Evolutionary conservation across 768 basidiomycete genomes (phyloP).

Genomic region (Pleurotus ostreatus): DNA sequence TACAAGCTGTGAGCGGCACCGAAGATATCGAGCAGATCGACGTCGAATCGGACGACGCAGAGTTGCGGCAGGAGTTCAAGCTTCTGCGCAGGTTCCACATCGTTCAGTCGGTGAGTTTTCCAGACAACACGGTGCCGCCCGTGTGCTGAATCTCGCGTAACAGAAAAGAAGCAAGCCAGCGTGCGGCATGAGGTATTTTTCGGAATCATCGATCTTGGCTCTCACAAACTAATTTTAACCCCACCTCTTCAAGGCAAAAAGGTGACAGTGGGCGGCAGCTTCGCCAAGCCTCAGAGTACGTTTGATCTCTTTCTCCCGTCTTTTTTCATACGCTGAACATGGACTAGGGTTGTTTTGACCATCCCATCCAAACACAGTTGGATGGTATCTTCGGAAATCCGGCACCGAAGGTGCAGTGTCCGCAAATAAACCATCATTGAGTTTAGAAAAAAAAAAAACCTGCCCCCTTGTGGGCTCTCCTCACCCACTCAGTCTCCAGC

Average conservation of each 20-base stretch:
- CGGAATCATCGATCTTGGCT: too few relatives aligned
- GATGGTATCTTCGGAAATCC: slow-evolving; percentile 6
- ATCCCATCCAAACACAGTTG: slow-evolving; percentile 4
- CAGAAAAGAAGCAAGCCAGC: too few relatives aligned
- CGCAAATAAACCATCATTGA: too few relatives aligned
- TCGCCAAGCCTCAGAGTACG: not conserved
- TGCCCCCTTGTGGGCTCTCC: too few relatives aligned
- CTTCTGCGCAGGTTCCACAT: slow-evolving; percentile 2
- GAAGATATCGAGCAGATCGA: not conserved
- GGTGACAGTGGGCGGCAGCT: not conserved
- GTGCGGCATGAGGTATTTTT: too few relatives aligned
- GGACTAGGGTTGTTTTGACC: not conserved
- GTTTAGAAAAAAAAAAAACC: too few relatives aligned
- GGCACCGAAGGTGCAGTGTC: not conserved
- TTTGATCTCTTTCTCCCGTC: not conserved
- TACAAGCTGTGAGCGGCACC: not conserved
- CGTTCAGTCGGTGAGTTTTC: not conserved
- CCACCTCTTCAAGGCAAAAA: too few relatives aligned
- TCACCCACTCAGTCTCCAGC: too few relatives aligned
- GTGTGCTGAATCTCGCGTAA: too few relatives aligned
- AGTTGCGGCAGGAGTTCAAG: not conserved
- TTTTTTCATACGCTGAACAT: not conserved
- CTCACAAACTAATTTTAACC: too few relatives aligned
- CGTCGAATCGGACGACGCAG: not conserved
- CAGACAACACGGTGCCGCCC: too few relatives aligned